These are phyloP conservation scores for Dactylellina leptospora DNA, from an alignment of 2,329 filamentous ascomycete genomes.

Conservation along the genomic window DNA sequence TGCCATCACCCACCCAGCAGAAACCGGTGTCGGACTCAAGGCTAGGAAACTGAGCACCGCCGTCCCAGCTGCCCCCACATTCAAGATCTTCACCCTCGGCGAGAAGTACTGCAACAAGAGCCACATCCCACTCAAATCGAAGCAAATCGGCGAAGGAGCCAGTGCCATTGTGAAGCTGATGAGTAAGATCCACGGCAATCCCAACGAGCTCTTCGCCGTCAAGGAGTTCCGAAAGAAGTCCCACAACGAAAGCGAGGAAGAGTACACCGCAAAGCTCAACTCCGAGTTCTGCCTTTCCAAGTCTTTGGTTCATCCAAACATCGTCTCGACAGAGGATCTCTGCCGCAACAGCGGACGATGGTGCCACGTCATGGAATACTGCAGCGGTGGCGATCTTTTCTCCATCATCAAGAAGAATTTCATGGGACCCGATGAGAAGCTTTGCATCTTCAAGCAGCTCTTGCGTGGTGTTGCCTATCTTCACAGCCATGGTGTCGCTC, in stretches of 20 bases:
- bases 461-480: slow-evolving; percentile 83
- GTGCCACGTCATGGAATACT: slow-evolving; percentile 96
- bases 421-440: slow-evolving; percentile 73
- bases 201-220: slow-evolving; percentile 77
- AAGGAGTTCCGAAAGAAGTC: slow-evolving; percentile 85
- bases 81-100: slow-evolving; percentile 71
- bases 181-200: slow-evolving; percentile 71
- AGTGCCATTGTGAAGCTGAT: slow-evolving; percentile 85
- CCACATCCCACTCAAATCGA: slow-evolving; percentile 60
- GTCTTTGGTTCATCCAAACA: slow-evolving; percentile 84
- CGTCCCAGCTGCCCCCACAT: slow-evolving; percentile 68
- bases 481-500: slow-evolving; percentile 83
- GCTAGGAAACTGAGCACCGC: slow-evolving; percentile 79
- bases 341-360: slow-evolving; percentile 76
- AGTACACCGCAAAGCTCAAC: slow-evolving; percentile 89
- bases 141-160: slow-evolving; percentile 80
- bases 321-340: slow-evolving; percentile 80
- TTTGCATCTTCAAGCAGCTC: slow-evolving; percentile 90
- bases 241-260: slow-evolving; percentile 72
- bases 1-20: slow-evolving; percentile 66
- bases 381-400: slow-evolving; percentile 81
- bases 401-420: slow-evolving; percentile 76
- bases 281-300: slow-evolving; percentile 89
- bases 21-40: slow-evolving; percentile 77
- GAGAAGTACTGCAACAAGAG: slow-evolving; percentile 76